Percentiles rank a stretch among this genome's conserved stretches.
These are phyloP conservation scores for Conoideocrella luteorostrata DNA, from an alignment of 2,329 filamentous ascomycete genomes.

Conservation along the genomic window DNA sequence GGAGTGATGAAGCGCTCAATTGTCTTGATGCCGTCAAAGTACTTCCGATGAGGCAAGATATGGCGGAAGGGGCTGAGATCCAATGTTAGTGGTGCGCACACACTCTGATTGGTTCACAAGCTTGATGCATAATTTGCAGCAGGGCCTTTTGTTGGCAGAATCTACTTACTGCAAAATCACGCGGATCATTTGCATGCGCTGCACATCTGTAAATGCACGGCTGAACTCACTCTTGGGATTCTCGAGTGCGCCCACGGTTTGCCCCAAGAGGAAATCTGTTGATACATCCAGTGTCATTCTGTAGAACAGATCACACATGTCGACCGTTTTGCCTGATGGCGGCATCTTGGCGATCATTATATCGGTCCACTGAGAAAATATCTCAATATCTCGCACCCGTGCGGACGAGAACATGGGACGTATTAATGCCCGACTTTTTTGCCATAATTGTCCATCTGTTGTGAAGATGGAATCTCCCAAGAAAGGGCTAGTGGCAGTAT, in stretches of 20 bases:
- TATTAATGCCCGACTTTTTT: conserved; percentile 69
- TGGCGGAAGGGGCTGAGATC: conserved; percentile 56
- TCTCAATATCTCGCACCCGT: conserved; percentile 72
- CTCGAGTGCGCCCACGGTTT: conserved; percentile 16
- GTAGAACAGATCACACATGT: conserved; percentile 75
- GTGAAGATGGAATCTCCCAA: conserved; percentile 71
- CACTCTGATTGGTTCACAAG: too few species aligned
- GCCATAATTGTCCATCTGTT: conserved; percentile 75
- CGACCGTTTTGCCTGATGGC: conserved; percentile 48
- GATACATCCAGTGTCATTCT: conserved; percentile 76
- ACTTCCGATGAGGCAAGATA: conserved; percentile 58
- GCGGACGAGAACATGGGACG: conserved; percentile 83
- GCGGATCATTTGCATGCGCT: conserved; percentile 53
- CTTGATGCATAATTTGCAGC: too few species aligned
- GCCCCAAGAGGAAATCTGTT: conserved; percentile 78
- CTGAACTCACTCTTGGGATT: conserved; percentile 63
- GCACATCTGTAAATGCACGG: conserved; percentile 73
- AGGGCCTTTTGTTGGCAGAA: too few species aligned
- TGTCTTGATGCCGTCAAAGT: conserved; percentile 56
- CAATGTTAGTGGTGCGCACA: too few species aligned
- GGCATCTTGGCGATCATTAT: conserved; percentile 13
- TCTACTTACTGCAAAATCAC: conserved; percentile 13
- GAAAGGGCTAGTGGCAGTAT: conserved; percentile 67
- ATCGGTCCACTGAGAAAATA: conserved; percentile 52
- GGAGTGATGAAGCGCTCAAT: conserved; percentile 72